phyloP scores from a whole-genome alignment of 257 asterid genomes.

The Leptodermis oblonga region DNA sequence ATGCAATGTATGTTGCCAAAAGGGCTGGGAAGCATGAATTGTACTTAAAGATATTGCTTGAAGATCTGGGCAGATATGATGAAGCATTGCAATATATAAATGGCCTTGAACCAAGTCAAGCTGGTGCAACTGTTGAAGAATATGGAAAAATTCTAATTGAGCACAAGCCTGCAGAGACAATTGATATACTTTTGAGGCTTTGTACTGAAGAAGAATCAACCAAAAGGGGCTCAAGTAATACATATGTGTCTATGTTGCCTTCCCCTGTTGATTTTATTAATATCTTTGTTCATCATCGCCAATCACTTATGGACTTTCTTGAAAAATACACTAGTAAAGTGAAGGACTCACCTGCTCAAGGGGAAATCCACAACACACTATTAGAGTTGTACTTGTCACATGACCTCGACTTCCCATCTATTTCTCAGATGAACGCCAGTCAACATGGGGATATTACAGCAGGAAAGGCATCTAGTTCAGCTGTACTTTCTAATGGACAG shows the following conservation, averaged over 20 bases:
- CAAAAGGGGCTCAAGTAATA: constrained; percentile 43
- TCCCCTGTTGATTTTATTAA: constrained; percentile 97
- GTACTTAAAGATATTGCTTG: constrained; percentile 92
- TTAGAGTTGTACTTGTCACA: constrained; percentile 78
- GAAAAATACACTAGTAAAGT: constrained; percentile 73
- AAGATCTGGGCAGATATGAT: constrained; percentile 86
- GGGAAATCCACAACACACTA: constrained; percentile 85
- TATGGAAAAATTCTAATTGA: constrained; percentile 86
- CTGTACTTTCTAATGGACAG: constrained; percentile 30
- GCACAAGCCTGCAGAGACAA: constrained; percentile 86
- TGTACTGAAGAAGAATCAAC: constrained; percentile 81
- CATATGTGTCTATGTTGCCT: constrained; percentile 84
- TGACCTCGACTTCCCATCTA: constrained; percentile 75
- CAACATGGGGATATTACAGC: constrained; percentile 37
- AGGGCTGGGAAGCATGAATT: constrained; percentile 93
- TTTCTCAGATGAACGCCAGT: constrained; percentile 42
- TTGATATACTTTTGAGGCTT: constrained; percentile 81
- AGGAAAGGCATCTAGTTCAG: constrained; percentile 26
- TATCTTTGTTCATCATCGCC: constrained; percentile 75
- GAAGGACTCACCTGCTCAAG: constrained; percentile 96
- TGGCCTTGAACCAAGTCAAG: constrained; percentile 93
- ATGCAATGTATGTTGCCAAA: constrained; percentile 97
- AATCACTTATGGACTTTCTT: constrained; percentile 88
- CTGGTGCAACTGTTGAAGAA: constrained; percentile 89
- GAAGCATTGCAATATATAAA: constrained; percentile 87